Base-by-base conservation (phyloP, 2,329 filamentous ascomycete species). In the Verticillium klebahnii region DNA sequence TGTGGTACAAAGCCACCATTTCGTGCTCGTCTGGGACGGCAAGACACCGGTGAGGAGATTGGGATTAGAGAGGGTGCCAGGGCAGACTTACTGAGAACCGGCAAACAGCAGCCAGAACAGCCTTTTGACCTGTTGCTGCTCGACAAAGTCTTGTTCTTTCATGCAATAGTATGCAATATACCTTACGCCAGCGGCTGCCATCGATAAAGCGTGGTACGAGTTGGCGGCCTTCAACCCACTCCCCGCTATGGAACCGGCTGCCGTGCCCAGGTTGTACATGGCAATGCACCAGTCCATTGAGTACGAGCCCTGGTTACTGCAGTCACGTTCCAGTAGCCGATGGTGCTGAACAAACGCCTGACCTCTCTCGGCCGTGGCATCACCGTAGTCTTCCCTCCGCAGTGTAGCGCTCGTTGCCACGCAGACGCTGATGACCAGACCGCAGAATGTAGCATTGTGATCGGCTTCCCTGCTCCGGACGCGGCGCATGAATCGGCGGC, bases 81-180 rank as follows among this genome's bases (percentile, higher is more conserved):
- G 19, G 56, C 58, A 50, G 37, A 67, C 69, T 23, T 63, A 73
- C 70, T 67, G 67, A 32, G 65, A 64, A 32, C 64, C 69, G 6
- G 70, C 71, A 66, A 74, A 73, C 0, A 77, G 56, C 3, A 76
- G 63, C 72, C 72, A 76, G 36, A 72, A 73, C 0, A 77, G 64
- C 23, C 74, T 68, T 55, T 73, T 72, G 1, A 75, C 60, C 8
- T 74, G 62, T 60, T 77, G 69, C 32, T 73, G 70, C 40, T 72
- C 66, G 15, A 64, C 64, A 32, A 67, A 64, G n/a, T 68, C 64
- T 4, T 70, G 25, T 58, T 65, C 61, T 40, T 62, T 60, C 62
- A 70, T 61, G 39, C 61, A 63, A 58, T 74, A 73, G 58, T 71
- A 72, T 3, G 68, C 63, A 1, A 75, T 59, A 56, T 70, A 74